Percentiles rank a stretch among this genome's conserved stretches.
phyloP scores from a whole-genome alignment of 75 land plant genomes.

The Sequoiadendron giganteum region DNA sequence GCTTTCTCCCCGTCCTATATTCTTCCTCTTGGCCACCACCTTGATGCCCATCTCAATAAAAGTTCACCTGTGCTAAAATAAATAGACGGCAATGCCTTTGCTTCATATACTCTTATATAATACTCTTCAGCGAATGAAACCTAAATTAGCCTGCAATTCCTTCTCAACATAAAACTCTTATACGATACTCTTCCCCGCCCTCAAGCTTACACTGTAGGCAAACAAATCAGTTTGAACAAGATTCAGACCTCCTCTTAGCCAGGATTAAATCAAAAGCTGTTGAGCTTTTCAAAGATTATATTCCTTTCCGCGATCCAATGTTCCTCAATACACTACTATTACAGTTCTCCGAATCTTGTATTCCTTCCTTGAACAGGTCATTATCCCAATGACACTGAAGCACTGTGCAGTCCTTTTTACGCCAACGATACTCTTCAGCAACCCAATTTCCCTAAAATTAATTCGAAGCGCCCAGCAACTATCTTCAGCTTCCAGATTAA shows the following conservation, averaged over 20 bases:
- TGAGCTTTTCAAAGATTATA: not conserved
- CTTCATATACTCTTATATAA: not conserved
- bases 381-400: not conserved
- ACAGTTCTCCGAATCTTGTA: not conserved
- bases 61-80: not conserved
- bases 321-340: not conserved
- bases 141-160: not conserved
- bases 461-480: not conserved
- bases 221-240: not conserved
- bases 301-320: not conserved
- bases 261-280: not conserved
- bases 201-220: not conserved
- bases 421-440: not conserved
- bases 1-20: not conserved
- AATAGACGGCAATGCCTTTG: not conserved
- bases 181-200: not conserved
- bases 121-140: not conserved
- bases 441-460: not conserved
- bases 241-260: not conserved
- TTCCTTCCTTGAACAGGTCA: not conserved
- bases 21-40: conserved; percentile 8
- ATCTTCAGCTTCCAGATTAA: not conserved
- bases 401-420: not conserved
- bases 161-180: not conserved
- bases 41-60: conserved; percentile 2